Conservation (phyloP, 768 basidiomycete genomes). For the Crassisporium funariophilum region DNA sequence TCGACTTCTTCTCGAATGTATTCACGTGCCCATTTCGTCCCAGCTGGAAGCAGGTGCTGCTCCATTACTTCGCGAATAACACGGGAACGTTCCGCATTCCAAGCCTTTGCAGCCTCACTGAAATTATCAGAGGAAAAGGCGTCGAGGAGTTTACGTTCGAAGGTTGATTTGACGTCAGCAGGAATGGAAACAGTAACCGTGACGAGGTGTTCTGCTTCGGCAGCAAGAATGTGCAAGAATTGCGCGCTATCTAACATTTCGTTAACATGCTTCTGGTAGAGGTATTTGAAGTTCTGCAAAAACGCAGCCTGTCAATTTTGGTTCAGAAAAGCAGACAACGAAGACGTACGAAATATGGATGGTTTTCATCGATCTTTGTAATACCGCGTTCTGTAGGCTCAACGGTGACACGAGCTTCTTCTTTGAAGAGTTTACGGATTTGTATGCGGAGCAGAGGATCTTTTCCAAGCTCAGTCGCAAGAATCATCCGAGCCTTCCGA, state of each 20-base stretch:
- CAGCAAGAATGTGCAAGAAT: conserved; percentile 88
- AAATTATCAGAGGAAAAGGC: conserved; percentile 86
- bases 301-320: conserved; percentile 6
- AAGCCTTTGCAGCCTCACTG: conserved; percentile 82
- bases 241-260: conserved; percentile 74
- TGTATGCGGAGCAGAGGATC: conserved; percentile 85
- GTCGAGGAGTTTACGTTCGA: conserved; percentile 75
- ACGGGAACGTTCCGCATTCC: conserved; percentile 85
- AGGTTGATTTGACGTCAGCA: conserved; percentile 57
- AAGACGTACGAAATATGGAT: conserved; percentile 66
- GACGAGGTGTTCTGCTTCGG: conserved; percentile 88
- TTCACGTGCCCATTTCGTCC: conserved; percentile 86
- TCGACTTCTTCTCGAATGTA: conserved; percentile 90
- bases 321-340: background rate
- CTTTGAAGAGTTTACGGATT: conserved; percentile 74
- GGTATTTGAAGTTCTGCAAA: conserved; percentile 91
- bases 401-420: conserved; percentile 75
- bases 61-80: conserved; percentile 81
- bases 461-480: conserved; percentile 89
- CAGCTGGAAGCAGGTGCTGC: conserved; percentile 81
- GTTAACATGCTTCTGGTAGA: conserved; percentile 72
- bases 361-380: conserved; percentile 72
- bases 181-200: conserved; percentile 72
- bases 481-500: conserved; percentile 74
- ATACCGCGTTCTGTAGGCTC: conserved; percentile 87